Base-by-base conservation (phyloP, 768 basidiomycete genomes). In the Crassisporium funariophilum region DNA sequence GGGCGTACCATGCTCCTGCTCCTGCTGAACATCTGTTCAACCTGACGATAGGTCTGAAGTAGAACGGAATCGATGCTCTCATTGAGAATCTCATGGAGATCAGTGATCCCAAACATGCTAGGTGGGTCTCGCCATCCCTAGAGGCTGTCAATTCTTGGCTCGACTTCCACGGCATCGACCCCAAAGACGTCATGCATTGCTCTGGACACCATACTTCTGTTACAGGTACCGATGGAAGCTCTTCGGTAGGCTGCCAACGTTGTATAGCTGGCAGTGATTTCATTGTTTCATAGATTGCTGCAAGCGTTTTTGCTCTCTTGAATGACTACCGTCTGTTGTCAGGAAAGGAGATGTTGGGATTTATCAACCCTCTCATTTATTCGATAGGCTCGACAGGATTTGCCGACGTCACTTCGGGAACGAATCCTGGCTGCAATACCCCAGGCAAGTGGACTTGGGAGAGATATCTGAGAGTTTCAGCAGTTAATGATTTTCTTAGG, bases 341-440 rank as follows among this genome's bases (percentile, higher is more conserved):
- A 8, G 69, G 72, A 27, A 74, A 78, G 55, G 36, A 66, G 1
- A 58, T 82, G 1, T 66, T 86, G 16, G 85, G 83, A 2, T 84
- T 84, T 64, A 61, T 84, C 47, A 84, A 84, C 54, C 81, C 70
- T 1, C 64, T 72, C 19, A 57, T 76, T 27, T 75, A 83, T 43
- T 63, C 74, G 2, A 64, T 53, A 5, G 72, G 72, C 19, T 44
- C 67, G 7, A 52, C 52, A 2, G 74, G 79, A 58, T 76, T 83
- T 60, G 77, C 78, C 36, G 82, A 83, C 52, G 83, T 87, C 52
- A 73, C 67, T 0, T 77, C 77, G 10, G 84, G 83, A 5, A 71
- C 71, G 2, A 86, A 85, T 57, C 82, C 83, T 2, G 84, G 84
- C 13, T 88, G 85, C 53, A 72, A 74, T 0, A 80, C 75, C 3